Percentiles rank a stretch among this genome's conserved stretches.
Evolutionary conservation across 768 basidiomycete species (phyloP).

Genomic region (Boletellus sp.): DNA sequence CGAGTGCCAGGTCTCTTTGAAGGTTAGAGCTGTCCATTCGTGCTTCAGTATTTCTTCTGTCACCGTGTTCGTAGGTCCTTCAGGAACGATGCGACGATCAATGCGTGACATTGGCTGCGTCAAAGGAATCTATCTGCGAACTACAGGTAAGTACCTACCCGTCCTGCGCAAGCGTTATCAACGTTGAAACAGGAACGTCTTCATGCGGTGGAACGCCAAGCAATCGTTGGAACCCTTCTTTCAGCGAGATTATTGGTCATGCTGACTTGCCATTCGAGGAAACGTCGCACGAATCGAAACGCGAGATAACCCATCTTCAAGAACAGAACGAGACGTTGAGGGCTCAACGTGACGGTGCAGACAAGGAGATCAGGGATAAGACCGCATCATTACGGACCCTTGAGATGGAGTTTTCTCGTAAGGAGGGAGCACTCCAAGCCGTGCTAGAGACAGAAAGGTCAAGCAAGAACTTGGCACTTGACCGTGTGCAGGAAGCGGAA

Average conservation of each 20-base stretch:
- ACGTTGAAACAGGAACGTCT: conserved; percentile 21
- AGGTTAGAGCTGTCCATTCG: conserved; percentile 14
- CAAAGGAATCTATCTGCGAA: conserved; percentile 53
- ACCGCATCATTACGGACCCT: conserved; percentile 10
- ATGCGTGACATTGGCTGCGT: conserved; percentile 45
- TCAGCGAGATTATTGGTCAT: no score
- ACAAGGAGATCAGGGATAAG: conserved; percentile 10
- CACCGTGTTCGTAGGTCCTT: conserved; percentile 34
- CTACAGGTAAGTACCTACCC: conserved; percentile 36
- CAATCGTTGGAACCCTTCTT: conserved; percentile 12
- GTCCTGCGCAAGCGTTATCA: background rate
- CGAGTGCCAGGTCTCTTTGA: conserved; percentile 21
- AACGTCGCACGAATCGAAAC: conserved; percentile 8
- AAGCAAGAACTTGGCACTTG: conserved; percentile 17
- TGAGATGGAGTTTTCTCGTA: conserved; percentile 23
- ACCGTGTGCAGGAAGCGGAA: conserved; percentile 18
- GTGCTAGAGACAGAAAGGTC: conserved; percentile 23
- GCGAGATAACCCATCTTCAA: conserved; percentile 17
- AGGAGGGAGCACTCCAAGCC: conserved; percentile 23
- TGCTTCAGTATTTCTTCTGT: background rate
- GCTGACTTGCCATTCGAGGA: conserved; percentile 15
- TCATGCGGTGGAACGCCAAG: conserved; percentile 14
- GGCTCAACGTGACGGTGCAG: conserved; percentile 10
- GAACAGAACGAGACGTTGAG: conserved; percentile 21
- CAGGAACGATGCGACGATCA: conserved; percentile 64